Percentiles rank a stretch among this genome's conserved stretches.
These are phyloP conservation scores for Neopestalotiopsis sp. DNA, from an alignment of 2,329 filamentous ascomycete species.

Conservation along the genomic window DNA sequence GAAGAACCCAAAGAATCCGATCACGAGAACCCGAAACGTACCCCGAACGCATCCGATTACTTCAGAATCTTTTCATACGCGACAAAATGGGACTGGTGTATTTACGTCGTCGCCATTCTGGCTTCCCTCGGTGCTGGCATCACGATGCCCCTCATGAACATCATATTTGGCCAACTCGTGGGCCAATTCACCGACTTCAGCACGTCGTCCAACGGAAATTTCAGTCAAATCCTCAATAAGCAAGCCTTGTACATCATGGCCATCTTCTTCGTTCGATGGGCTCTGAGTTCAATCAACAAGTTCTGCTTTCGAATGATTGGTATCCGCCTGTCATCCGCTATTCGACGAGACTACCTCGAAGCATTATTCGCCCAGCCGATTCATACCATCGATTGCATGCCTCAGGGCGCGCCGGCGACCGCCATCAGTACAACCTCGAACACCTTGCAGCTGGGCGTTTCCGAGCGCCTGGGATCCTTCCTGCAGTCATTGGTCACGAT, in stretches of 20 bases:
- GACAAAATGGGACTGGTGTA: slow-evolving; percentile 50
- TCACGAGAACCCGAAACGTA: not conserved
- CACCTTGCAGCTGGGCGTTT: slow-evolving; percentile 65
- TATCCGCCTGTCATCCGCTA: slow-evolving; percentile 60
- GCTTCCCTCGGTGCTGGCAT: slow-evolving; percentile 31
- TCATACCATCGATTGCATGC: slow-evolving; percentile 67
- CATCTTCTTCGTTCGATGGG: slow-evolving; percentile 69
- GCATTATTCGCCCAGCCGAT: slow-evolving; percentile 67
- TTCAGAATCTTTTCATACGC: slow-evolving; percentile 53
- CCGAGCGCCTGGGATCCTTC: slow-evolving; percentile 62
- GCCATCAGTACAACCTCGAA: slow-evolving; percentile 67
- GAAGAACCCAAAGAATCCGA: not conserved
- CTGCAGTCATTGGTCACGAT: slow-evolving; percentile 59
- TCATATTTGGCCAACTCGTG: slow-evolving; percentile 57
- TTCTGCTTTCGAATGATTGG: slow-evolving; percentile 64
- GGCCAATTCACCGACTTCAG: slow-evolving; percentile 50
- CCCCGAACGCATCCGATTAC: slow-evolving; percentile 18
- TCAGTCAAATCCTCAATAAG: slow-evolving; percentile 44
- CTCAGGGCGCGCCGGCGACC: slow-evolving; percentile 59
- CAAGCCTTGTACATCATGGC: slow-evolving; percentile 69
- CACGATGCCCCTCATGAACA: slow-evolving; percentile 62
- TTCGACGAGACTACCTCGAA: slow-evolving; percentile 66
- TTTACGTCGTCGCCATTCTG: slow-evolving; percentile 47
- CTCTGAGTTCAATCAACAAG: slow-evolving; percentile 64
- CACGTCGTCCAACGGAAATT: slow-evolving; percentile 36